Evolutionary conservation across 805 yeast species (phyloP), one percentile per base, ranked within the genome.

Genomic region (Saturnispora halmiae): DNA sequence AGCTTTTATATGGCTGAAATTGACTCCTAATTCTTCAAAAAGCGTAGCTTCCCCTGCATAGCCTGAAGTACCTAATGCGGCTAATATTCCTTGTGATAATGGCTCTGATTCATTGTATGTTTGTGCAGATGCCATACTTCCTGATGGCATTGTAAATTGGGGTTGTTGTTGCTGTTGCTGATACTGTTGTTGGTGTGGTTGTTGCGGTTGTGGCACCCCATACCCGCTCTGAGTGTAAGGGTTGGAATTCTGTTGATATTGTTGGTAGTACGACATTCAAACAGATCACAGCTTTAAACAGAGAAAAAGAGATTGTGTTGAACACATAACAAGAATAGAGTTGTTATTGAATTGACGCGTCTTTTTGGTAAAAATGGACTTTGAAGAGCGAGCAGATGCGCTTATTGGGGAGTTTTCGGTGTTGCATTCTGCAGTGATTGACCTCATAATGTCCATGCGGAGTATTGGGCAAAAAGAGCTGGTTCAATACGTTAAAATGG

Each of bases 41-140:
- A 92, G 66, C 2, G 96, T 87, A 0, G 95, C 88, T 59, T 92
- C 98, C n/a, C 87, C 90, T 0, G 95, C 79, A 55, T 92, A 92
- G 1, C 98, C 98, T 1, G 82, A 69, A 0, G 96, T 82, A 2
- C 96, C 84, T 53, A 92, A 80, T 0, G 97, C 98, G 4, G 96
- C 94, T 4, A 94, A 60, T 35, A 87, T 56, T 1, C 98, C 98
- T 0, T 76, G 37, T 13, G 46, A 25, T 7, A 47, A 34, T 27
- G 46, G 42, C 14, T 40, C 29, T 31, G 5, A 40, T 24, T 36
- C 39, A 18, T 18, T 28, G 11, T 16, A 28, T 13, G 36, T 37
- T 31, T 32, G 36, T 3, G 36, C 21, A 18, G 30, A 24, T 15
- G 34, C 43, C 41, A 38, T 36, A 22, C 28, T 18, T 15, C 36